Conservation (phyloP, 371 early-diverging fungal genomes). For the Quaeritorhiza haematococci region DNA sequence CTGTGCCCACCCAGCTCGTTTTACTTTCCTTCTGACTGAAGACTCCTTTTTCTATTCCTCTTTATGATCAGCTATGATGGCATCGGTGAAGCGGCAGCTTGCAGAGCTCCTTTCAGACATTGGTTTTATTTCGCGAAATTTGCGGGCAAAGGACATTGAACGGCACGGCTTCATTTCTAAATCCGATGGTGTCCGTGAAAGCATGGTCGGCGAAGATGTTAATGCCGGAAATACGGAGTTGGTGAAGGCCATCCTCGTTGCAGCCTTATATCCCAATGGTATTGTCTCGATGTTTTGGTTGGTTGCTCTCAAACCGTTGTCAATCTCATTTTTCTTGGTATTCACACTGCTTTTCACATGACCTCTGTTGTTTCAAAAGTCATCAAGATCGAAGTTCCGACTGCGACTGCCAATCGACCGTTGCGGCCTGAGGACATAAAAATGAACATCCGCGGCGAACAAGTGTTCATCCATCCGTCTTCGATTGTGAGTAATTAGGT, state of each 20-base stretch:
- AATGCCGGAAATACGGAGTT: constrained; percentile 25
- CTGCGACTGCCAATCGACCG: not conserved
- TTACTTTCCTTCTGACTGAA: not conserved
- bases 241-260: constrained; percentile 31
- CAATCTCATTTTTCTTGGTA: not conserved
- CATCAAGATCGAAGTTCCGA: constrained; percentile 17
- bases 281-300: too few relatives aligned
- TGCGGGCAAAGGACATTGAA: constrained; percentile 25
- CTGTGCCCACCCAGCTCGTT: not conserved
- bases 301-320: too few relatives aligned
- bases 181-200: too few relatives aligned
- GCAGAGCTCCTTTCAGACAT: constrained; percentile 64
- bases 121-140: constrained; percentile 53
- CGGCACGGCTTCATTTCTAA: too few relatives aligned
- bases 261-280: constrained; percentile 36
- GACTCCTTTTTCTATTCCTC: too few relatives aligned
- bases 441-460: too few relatives aligned
- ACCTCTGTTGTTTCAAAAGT: constrained; percentile 9
- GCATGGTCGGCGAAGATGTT: too few relatives aligned
- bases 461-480: constrained; percentile 32
- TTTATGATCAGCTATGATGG: constrained; percentile 61
- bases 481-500: constrained; percentile 22
- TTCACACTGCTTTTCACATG: too few relatives aligned
- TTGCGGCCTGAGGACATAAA: constrained; percentile 11
- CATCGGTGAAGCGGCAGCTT: constrained; percentile 77